Base-by-base conservation (phyloP, 495 filamentous ascomycete genomes). In the Neurospora sp. region DNA sequence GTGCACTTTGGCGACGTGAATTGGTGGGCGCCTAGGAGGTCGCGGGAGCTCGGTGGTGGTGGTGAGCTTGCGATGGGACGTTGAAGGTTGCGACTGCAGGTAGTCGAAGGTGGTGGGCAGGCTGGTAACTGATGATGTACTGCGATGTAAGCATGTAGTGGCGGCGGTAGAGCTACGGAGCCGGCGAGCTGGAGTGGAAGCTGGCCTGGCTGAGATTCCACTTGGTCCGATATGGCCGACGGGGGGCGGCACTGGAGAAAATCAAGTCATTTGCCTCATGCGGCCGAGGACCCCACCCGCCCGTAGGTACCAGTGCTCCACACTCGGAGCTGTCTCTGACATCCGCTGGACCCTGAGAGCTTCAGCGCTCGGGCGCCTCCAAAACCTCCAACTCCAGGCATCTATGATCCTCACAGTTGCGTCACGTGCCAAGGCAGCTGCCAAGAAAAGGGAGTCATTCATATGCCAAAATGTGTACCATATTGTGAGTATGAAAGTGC, bases 1-100 rank as follows among this genome's bases (percentile, higher is more conserved):
- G 5, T 59, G 37, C 70, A 65, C 65, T 68, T 65, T 69, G 71
- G 65, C 73, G 65, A 72, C 53, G 53, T 65, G 27, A 65, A 1
- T 65, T 65, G 14, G 53, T 65, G 53, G 16, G 53, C 27, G 53
- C 53, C 53, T 27, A 65, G 53, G 27, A 65, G 31, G 53, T 65
- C 53, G 27, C 53, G 53, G 53, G 14, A 65, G 27, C 53, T 65
- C 27, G 53, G 53, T 65, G 53, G 45, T 53, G 45, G 53, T 65
- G 53, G 53, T 35, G 53, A 61, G 53, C 53, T 61, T 61, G 53
- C 53, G 2, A 61, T 35, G 53, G 27, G 27, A 61, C 53, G 53
- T 61, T 61, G 53, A 35, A 65, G 53, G 14, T 65, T 65, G 53
- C 53, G 14, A 65, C 53, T 65, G 53, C 53, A 65, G 14, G 53